Evolutionary conservation across 257 asterid genomes (phyloP).

Genomic region (Rhazya stricta): DNA sequence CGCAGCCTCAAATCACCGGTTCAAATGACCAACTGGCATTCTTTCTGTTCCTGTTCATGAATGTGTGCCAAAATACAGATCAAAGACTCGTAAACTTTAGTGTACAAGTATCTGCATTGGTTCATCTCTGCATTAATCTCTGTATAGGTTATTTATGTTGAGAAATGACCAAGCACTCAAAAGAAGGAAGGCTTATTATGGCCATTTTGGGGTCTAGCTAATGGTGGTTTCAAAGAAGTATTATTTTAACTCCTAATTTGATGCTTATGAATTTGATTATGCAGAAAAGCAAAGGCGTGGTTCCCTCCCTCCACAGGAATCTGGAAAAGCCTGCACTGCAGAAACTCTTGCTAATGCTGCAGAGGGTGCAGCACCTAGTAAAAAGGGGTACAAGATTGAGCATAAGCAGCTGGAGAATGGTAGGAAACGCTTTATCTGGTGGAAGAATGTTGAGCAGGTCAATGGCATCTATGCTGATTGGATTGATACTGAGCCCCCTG

Average conservation of each 20-base stretch:
- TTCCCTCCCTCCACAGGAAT: conserved; percentile 14
- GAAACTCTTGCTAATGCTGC: conserved; percentile 12
- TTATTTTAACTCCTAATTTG: neutral
- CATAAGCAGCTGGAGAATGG: conserved; percentile 18
- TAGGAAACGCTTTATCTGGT: conserved; percentile 18
- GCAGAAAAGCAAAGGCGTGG: conserved; percentile 30
- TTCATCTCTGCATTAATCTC: neutral
- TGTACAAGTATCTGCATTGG: too few species aligned
- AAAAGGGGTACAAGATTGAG: conserved; percentile 14
- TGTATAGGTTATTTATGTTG: neutral
- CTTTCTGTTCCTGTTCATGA: too few species aligned
- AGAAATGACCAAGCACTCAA: neutral
- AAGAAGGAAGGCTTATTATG: neutral
- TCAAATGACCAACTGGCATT: too few species aligned
- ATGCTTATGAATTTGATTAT: conserved; percentile 20
- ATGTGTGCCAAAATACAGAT: too few species aligned
- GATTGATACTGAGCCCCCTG: conserved; percentile 24
- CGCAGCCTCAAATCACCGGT: too few species aligned
- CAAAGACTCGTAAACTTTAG: too few species aligned
- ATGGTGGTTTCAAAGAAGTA: neutral
- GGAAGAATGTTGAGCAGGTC: conserved; percentile 28
- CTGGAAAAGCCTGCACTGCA: conserved; percentile 1
- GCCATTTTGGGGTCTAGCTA: neutral
- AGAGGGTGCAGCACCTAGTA: conserved; percentile 13
- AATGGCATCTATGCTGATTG: conserved; percentile 51